These are phyloP conservation scores for Rhypophila decipiens DNA, from an alignment of 495 filamentous ascomycete genomes.

Conservation along the genomic window DNA sequence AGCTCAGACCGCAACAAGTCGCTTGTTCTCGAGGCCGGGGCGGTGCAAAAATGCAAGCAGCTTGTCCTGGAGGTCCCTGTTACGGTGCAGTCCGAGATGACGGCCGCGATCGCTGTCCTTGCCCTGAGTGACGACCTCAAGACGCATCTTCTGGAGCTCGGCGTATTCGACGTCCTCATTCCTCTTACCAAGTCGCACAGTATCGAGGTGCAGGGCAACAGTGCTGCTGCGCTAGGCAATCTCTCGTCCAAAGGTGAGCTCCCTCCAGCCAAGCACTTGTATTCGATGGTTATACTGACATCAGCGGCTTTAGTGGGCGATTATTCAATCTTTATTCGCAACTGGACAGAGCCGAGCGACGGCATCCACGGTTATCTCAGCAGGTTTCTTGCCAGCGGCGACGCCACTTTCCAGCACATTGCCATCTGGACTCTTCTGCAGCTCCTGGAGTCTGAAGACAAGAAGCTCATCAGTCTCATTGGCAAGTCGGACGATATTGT, in stretches of 20 bases:
- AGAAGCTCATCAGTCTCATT: constrained; percentile 75
- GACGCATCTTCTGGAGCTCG: constrained; percentile 79
- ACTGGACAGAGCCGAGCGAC: constrained; percentile 87
- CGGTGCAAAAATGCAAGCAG: constrained; percentile 97
- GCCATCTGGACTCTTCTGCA: constrained; percentile 97
- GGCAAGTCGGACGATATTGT: constrained; percentile 82
- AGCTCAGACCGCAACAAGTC: constrained; percentile 97
- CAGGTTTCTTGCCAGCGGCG: constrained; percentile 86
- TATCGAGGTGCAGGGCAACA: constrained; percentile 97
- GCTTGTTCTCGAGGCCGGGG: constrained; percentile 89
- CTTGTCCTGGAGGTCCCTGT: constrained; percentile 89
- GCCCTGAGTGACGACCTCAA: constrained; percentile 95
- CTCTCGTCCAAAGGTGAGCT: constrained; percentile 88
- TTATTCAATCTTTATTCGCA: constrained; percentile 89
- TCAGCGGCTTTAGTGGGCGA: constrained; percentile 67
- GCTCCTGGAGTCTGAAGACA: constrained; percentile 88
- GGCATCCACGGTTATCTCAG: constrained; percentile 93
- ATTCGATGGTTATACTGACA: not conserved
- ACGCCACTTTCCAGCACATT: constrained; percentile 98
- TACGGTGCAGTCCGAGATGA: constrained; percentile 98
- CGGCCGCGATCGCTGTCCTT: constrained; percentile 94
- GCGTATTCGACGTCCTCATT: constrained; percentile 94
- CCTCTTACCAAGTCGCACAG: constrained; percentile 91
- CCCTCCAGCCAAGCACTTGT: not conserved
- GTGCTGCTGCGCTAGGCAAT: constrained; percentile 91